Percentiles rank a stretch among this genome's conserved stretches.
Conservation (phyloP, 1,284 basidiomycete genomes). For the Trametes hirsuta region DNA sequence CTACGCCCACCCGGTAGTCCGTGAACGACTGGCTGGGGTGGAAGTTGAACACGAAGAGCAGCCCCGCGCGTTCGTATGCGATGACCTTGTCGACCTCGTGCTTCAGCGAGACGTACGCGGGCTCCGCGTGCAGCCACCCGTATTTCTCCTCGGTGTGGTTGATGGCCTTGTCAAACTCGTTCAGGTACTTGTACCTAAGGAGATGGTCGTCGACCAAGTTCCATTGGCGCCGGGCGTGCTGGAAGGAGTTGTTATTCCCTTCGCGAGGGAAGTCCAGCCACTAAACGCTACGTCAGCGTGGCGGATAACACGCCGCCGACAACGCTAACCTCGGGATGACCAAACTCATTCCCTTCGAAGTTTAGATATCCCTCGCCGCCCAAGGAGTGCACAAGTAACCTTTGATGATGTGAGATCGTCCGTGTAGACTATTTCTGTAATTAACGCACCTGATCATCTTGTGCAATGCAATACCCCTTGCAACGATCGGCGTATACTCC, state of each 20-base stretch:
- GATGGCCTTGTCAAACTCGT: slow-evolving; percentile 95
- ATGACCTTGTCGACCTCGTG: slow-evolving; percentile 92
- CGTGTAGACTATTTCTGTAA: neutral
- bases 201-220: slow-evolving; percentile 88
- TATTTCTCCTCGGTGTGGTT: slow-evolving; percentile 82
- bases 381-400: slow-evolving; percentile 87
- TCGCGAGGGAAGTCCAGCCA: slow-evolving; percentile 99
- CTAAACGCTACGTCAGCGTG: slow-evolving; percentile 40
- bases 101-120: slow-evolving; percentile 93
- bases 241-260: slow-evolving; percentile 94
- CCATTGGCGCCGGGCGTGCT: slow-evolving; percentile 95
- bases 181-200: slow-evolving; percentile 91
- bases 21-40: slow-evolving; percentile 86
- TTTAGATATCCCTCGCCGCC: slow-evolving; percentile 98
- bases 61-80: slow-evolving; percentile 90
- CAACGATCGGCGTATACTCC: slow-evolving; percentile 84
- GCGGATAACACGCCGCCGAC: neutral
- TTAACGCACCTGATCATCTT: slow-evolving; percentile 91
- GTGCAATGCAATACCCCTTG: slow-evolving; percentile 90
- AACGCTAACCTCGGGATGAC: slow-evolving; percentile 83
- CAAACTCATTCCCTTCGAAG: slow-evolving; percentile 98
- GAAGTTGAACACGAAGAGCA: slow-evolving; percentile 98
- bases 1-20: slow-evolving; percentile 93
- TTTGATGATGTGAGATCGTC: slow-evolving; percentile 36
- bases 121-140: slow-evolving; percentile 85